Conservation (phyloP, 2,329 filamentous ascomycete genomes). For the Cadophora gregata region DNA sequence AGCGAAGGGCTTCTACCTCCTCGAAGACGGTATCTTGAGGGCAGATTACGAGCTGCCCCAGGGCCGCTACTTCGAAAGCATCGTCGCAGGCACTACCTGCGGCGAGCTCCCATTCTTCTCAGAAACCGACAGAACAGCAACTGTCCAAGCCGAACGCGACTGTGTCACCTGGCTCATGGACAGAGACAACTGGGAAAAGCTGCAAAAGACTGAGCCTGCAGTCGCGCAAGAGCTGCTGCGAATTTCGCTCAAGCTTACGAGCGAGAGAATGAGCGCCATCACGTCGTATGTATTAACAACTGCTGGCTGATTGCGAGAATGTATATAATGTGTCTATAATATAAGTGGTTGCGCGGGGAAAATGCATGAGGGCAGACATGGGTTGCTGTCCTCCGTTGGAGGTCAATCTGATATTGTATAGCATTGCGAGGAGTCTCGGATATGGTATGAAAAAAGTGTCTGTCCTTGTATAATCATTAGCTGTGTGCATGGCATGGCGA, state of each 20-base stretch:
- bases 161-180: slow-evolving; percentile 85
- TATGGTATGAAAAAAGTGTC: slow-evolving; percentile 14
- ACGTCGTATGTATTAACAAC: slow-evolving; percentile 56
- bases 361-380: slow-evolving; percentile 4
- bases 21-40: slow-evolving; percentile 87
- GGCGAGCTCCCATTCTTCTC: slow-evolving; percentile 97
- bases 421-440: slow-evolving; percentile 22
- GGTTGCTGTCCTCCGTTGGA: background rate
- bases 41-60: slow-evolving; percentile 92
- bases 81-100: slow-evolving; percentile 92
- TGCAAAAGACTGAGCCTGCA: slow-evolving; percentile 76
- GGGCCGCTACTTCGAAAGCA: slow-evolving; percentile 86
- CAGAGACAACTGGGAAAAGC: slow-evolving; percentile 69
- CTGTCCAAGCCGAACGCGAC: slow-evolving; percentile 81
- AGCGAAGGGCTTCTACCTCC: slow-evolving; percentile 85
- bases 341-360: background rate
- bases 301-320: slow-evolving; percentile 40
- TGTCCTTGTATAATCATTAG: background rate
- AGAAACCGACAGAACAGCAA: slow-evolving; percentile 85
- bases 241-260: slow-evolving; percentile 91
- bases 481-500: background rate
- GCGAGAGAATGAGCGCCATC: slow-evolving; percentile 84
- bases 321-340: slow-evolving; percentile 17
- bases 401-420: background rate
- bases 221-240: slow-evolving; percentile 84